Base-by-base conservation (phyloP, 1,139 yeast genomes). In the Kodamaea plutei region DNA sequence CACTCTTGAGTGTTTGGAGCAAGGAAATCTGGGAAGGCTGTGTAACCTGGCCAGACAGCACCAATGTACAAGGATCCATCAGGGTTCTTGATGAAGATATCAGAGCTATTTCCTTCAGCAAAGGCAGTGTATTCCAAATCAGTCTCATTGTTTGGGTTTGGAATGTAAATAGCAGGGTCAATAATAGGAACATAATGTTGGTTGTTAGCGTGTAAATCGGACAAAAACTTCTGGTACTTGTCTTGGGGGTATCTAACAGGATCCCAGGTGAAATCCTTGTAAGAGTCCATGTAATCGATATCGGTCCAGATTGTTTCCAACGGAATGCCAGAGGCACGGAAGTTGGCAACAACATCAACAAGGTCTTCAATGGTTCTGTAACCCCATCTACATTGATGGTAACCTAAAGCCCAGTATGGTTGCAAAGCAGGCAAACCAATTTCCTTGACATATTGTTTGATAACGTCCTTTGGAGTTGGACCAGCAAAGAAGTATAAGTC, bases 311-410 rank as follows among this genome's bases (percentile, higher is more conserved):
- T 45, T n/a, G 52, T 48, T 36, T 50, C 55, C 27, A 48, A 36
- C 1, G 52, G 53, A 26, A 50, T 42, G 28, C 45, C 34, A 30
- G 42, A 45, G 24, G 47, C 41, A 24, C 41, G 43, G 37, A 50
- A 47, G 33, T 39, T 45, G 15, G 33, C 45, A 23, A 46, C 51
- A 17, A 50, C 54, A 10, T 37, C 44, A 23, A 28, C 37, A 20
- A 50, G 25, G 10, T 37, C 44, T 13, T 46, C 47, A 20, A 48
- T 25, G 5, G 46, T 37, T 13, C 35, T 31, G 32, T 50, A 50
- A 8, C 54, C 54, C 54, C 55, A 50, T 32, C 52, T 41, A 34
- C 54, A 49, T 56, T 89, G 97, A 52, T 50, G 55, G 32, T 45
- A 50, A 6, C 55, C 55, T 17, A 50, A 40, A 1, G 53, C 45